These are phyloP conservation scores for Coemansia pectinata DNA, from an alignment of 192 early-diverging fungal species.

Conservation along the genomic window DNA sequence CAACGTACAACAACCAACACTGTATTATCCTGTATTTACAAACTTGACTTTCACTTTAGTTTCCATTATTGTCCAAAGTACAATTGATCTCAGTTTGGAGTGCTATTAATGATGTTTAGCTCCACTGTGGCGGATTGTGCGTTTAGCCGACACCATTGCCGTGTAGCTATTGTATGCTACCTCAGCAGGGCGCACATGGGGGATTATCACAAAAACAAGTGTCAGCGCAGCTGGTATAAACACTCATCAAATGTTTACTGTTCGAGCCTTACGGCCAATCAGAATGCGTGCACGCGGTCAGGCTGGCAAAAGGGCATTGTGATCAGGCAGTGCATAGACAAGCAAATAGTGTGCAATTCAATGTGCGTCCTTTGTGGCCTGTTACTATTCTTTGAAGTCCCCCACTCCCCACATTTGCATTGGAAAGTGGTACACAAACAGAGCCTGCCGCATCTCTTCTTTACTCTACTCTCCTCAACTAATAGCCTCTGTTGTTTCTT, in stretches of 20 bases:
- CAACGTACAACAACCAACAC: background rate
- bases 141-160: background rate
- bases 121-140: background rate
- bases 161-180: background rate
- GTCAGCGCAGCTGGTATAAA: conserved; percentile 1
- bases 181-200: background rate
- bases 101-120: background rate
- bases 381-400: background rate
- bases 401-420: background rate
- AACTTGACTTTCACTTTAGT: background rate
- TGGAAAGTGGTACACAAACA: background rate
- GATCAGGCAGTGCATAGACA: background rate
- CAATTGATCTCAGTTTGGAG: background rate
- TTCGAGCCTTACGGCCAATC: background rate
- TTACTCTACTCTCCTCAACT: background rate
- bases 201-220: background rate
- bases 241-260: background rate
- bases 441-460: background rate
- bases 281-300: background rate
- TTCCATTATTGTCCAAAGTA: background rate
- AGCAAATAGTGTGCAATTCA: conserved; percentile 4
- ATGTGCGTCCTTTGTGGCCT: background rate
- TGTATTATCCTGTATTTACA: background rate
- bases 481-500: background rate
- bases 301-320: background rate